Evolutionary conservation across 352 stramenopile species (phyloP).

Genomic region (Phytopythium ostracodes): DNA sequence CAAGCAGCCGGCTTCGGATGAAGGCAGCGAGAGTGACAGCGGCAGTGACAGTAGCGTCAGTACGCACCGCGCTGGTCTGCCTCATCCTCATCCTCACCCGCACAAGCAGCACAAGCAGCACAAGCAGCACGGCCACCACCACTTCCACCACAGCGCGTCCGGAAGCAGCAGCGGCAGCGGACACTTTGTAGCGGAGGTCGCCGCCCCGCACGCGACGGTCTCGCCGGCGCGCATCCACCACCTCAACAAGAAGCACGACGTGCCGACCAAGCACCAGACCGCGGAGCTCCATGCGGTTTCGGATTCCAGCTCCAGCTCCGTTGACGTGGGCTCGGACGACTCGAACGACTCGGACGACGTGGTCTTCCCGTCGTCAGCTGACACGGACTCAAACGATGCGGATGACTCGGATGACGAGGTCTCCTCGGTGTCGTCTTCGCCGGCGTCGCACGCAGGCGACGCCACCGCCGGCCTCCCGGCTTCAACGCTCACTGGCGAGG

Average conservation of each 20-base stretch:
- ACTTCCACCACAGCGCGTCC: background rate
- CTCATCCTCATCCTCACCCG: background rate
- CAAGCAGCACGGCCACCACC: background rate
- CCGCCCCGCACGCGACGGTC: background rate
- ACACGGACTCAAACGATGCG: background rate
- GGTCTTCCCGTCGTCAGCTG: background rate
- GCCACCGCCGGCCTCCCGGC: background rate
- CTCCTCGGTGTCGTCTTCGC: background rate
- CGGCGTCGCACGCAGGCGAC: background rate
- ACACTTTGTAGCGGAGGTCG: background rate
- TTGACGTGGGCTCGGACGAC: background rate
- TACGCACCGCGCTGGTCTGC: background rate
- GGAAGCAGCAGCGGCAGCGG: background rate
- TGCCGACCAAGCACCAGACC: background rate
- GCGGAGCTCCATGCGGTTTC: background rate
- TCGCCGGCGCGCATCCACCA: background rate
- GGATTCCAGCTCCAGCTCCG: constrained; percentile 2
- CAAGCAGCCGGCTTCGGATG: background rate
- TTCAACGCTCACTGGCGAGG: background rate
- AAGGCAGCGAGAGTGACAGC: background rate
- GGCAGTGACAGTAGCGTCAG: background rate
- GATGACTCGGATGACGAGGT: background rate
- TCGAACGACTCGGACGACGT: background rate
- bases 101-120: background rate
- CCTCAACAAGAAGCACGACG: background rate